These are phyloP conservation scores for Escallonia rubra DNA, from an alignment of 129 eudicot genomes.

Conservation along the genomic window DNA sequence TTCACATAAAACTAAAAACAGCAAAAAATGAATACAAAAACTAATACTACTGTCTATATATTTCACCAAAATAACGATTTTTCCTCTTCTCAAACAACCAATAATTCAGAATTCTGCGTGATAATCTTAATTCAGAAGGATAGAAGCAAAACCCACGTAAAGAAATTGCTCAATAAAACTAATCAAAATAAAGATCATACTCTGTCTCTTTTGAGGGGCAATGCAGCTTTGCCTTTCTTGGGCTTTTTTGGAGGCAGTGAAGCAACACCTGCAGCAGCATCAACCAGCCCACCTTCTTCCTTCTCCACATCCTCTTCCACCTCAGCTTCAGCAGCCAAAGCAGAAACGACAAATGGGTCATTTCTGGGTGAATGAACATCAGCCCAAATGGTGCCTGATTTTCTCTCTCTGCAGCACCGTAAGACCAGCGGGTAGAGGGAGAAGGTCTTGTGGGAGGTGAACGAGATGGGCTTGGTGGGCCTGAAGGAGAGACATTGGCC, in stretches of 20 bases:
- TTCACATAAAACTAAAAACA: too few relatives aligned
- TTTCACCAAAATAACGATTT: too few relatives aligned
- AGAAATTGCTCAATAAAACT: not conserved
- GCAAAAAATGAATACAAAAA: too few relatives aligned
- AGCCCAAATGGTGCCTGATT: constrained; percentile 20
- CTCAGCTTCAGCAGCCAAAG: constrained; percentile 57
- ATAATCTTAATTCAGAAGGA: not conserved
- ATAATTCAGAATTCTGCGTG: too few relatives aligned
- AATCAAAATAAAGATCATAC: constrained; percentile 25
- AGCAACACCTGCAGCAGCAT: constrained; percentile 30
- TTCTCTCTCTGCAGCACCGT: constrained; percentile 22
- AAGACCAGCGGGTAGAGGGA: constrained; percentile 34
- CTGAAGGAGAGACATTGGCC: constrained; percentile 30
- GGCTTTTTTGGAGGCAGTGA: constrained; percentile 46
- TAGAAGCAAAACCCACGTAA: not conserved
- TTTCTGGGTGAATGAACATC: constrained; percentile 16
- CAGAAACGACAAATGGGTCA: constrained; percentile 34
- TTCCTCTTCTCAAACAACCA: too few relatives aligned
- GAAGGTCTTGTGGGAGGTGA: constrained; percentile 32
- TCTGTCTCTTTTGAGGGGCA: constrained; percentile 81
- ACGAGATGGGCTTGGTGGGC: constrained; percentile 34
- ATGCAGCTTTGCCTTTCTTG: constrained; percentile 91
- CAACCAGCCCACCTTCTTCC: constrained; percentile 25
- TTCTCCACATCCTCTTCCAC: constrained; percentile 40
- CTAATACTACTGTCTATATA: too few relatives aligned